phyloP scores from a whole-genome alignment of 257 asterid species.

The Solanum medicagineum region DNA sequence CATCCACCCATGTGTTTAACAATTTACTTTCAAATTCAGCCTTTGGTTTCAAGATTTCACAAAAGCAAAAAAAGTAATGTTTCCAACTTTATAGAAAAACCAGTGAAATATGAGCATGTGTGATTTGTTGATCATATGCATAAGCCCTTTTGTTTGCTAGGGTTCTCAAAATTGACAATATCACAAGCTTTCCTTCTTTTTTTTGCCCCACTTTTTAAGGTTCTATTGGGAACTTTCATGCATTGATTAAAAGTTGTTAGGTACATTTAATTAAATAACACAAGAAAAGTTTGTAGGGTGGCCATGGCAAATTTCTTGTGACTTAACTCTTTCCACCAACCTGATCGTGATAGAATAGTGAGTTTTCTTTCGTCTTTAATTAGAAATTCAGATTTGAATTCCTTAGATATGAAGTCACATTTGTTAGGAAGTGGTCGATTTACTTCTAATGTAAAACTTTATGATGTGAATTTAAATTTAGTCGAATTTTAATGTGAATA shows the following conservation, averaged over 20 bases:
- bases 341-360: not conserved
- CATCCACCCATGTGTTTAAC: not conserved
- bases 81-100: not conserved
- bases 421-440: accelerated
- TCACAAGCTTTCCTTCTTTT: not conserved
- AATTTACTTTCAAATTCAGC: not conserved
- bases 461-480: accelerated
- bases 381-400: not conserved
- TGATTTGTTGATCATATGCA: not conserved
- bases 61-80: not conserved
- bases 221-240: not conserved
- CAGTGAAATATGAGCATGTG: not conserved
- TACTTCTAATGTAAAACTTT: too few relatives aligned
- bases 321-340: not conserved
- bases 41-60: conserved; percentile 3
- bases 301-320: not conserved
- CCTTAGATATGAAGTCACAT: accelerated
- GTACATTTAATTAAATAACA: not conserved
- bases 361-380: too few relatives aligned
- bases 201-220: not conserved
- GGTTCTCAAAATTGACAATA: conserved; percentile 5
- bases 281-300: not conserved
- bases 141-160: not conserved
- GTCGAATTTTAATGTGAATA: too few relatives aligned
- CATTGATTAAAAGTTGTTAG: not conserved